Evolutionary conservation across 176 grass and related monocot genomes (phyloP), one percentile per base, ranked within the genome.

Genomic region (Tuctoria greenei): DNA sequence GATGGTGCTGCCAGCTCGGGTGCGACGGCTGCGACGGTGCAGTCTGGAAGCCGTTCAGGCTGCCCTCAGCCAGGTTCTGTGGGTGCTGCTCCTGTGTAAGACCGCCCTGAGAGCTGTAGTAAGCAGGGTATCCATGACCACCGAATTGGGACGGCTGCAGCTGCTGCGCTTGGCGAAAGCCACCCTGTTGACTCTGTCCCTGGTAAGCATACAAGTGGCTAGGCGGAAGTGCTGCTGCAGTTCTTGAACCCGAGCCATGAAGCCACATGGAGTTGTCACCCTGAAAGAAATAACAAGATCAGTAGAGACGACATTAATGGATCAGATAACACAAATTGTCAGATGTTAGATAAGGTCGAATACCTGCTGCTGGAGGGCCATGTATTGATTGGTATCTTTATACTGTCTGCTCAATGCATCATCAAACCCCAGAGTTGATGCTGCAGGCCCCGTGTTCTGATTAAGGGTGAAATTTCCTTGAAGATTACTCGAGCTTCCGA

Each of bases 281-380:
- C 87, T 99, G 73, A 61, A 83, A 67, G 5, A 28, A 58, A 66
- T 10, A 46, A 11, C 21, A 50, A 35, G 73, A 50, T 67, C 42
- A 27, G 46, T 66, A 68, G 17, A 74, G 20, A 74, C 7, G 24
- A 52, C 8, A 8, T 21, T 60, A 21, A 69, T 5, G 28, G 43
- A 25, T 38, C 62, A 69, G 47, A 47, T 13, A 14, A 21, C 66
- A 63, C 21, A 24, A 13, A 38, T 37, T 66, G 18, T 31, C 25
- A n/a, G 58, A 70, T 45, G 9, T 64, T 36, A 74, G 36, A 72
- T 59, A 12, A 78, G 14, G 43, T 71, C 42, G 24, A 73, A 74
- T 89, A 98, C 96, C 92, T 99, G 95, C 65, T 98, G 95, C 69
- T 98, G 95, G 40, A 88, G 89, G 47, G 92, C 78, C 91, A 95